Evolutionary conservation across 2,329 filamentous ascomycete species (phyloP).

Genomic region (Cadophora malorum): DNA sequence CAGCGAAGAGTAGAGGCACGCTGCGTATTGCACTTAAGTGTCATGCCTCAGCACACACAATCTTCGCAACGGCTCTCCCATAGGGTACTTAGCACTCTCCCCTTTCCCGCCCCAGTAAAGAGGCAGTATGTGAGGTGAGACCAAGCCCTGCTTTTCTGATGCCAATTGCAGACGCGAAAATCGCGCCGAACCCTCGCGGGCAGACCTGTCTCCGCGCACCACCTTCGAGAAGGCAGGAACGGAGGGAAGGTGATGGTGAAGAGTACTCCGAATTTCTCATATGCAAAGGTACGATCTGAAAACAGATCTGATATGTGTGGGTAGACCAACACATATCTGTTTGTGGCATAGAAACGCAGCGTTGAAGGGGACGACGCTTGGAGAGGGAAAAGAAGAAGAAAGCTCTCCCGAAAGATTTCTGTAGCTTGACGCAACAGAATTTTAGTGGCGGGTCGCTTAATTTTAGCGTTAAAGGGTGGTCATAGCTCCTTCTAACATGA

Average conservation of each 20-base stretch:
- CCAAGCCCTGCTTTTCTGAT: conserved; percentile 84
- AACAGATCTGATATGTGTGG: conserved; percentile 38
- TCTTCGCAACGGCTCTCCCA: conserved; percentile 95
- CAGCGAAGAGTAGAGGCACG: conserved; percentile 57
- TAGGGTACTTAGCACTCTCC: conserved; percentile 60
- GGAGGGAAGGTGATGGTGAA: conserved; percentile 63
- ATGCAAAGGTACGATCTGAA: conserved; percentile 60
- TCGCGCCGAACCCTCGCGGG: conserved; percentile 89
- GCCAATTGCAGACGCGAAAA: conserved; percentile 80
- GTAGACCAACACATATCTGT: conserved; percentile 56
- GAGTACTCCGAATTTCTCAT: conserved; percentile 99
- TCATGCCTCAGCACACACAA: conserved; percentile 71
- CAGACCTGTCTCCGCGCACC: conserved; percentile 58
- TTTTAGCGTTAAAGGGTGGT: conserved; percentile 5
- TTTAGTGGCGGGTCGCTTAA: conserved; percentile 15
- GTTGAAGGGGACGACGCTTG: conserved; percentile 86
- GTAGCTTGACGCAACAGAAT: neutral
- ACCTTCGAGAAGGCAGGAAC: conserved; percentile 47
- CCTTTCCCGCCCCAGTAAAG: conserved; percentile 40
- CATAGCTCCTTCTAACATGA: neutral
- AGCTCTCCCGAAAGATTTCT: conserved; percentile 14
- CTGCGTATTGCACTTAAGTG: conserved; percentile 97
- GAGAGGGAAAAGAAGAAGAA: conserved; percentile 43
- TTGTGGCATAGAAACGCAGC: conserved; percentile 97
- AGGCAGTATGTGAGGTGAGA: conserved; percentile 44